phyloP scores from a whole-genome alignment of 768 basidiomycete species.

The Termitomyces sp. region DNA sequence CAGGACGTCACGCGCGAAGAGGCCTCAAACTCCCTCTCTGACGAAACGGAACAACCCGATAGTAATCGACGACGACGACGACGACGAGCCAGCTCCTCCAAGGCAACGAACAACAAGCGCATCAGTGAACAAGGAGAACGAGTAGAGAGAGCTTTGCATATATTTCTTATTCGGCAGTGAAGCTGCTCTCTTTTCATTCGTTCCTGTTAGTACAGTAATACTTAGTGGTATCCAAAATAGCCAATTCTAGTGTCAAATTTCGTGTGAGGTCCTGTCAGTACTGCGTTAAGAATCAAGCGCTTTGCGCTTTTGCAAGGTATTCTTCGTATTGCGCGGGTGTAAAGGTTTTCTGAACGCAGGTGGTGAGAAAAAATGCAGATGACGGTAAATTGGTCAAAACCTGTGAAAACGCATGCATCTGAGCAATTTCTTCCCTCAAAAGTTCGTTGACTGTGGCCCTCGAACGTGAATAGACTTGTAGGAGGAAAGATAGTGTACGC shows the following conservation, averaged over 20 bases:
- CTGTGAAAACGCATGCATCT: constrained; percentile 90
- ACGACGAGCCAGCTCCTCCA: constrained; percentile 2
- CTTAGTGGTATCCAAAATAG: not conserved
- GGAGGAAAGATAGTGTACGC: constrained; percentile 18
- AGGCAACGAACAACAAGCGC: constrained; percentile 5
- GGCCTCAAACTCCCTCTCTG: not conserved
- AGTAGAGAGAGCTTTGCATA: not conserved
- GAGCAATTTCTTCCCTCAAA: constrained; percentile 70
- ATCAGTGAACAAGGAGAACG: constrained; percentile 18
- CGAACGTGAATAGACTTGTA: constrained; percentile 3
- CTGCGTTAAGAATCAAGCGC: constrained; percentile 2
- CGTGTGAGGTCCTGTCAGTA: not conserved
- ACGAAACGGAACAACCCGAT: constrained; percentile 2
- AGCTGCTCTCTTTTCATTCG: not conserved
- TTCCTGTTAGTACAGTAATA: constrained; percentile 1
- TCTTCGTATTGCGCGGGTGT: constrained; percentile 67
- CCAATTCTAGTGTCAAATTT: not conserved
- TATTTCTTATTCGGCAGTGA: not conserved
- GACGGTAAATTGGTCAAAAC: constrained; percentile 34
- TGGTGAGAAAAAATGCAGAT: constrained; percentile 1
- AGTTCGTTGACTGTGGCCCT: constrained; percentile 64
- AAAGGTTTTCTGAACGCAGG: constrained; percentile 58
- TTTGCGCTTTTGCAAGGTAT: constrained; percentile 13
- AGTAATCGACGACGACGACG: constrained; percentile 4
- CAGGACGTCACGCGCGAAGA: not conserved